Percentiles rank a stretch among this genome's conserved stretches.
Conservation (phyloP, 805 yeast genomes). For the Maudiozyma saulgeensis region DNA sequence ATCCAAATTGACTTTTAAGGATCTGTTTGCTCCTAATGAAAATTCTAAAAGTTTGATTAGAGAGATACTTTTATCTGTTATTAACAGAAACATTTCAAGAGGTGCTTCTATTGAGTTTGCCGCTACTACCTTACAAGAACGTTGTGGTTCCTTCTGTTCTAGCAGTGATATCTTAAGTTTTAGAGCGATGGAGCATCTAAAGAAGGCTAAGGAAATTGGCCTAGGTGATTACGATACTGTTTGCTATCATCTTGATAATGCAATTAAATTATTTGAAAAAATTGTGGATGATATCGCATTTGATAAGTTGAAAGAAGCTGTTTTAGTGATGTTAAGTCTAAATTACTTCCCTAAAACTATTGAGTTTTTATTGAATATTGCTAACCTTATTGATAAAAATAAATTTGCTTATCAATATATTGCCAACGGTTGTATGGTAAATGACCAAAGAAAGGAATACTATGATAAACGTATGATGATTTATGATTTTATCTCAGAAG, state of each 20-base stretch:
- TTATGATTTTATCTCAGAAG: conserved; percentile 66
- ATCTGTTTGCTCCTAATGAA: conserved; percentile 63
- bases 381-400: conserved; percentile 55
- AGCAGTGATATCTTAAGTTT: conserved; percentile 87
- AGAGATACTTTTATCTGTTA: conserved; percentile 80
- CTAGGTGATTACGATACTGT: conserved; percentile 61
- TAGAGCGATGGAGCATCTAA: conserved; percentile 85
- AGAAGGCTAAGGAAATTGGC: conserved; percentile 73
- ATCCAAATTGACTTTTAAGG: conserved; percentile 57
- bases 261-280: conserved; percentile 66
- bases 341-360: conserved; percentile 81
- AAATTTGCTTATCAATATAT: conserved; percentile 50
- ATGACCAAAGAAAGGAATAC: conserved; percentile 42
- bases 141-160: conserved; percentile 92
- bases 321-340: conserved; percentile 64
- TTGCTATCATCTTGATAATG: conserved; percentile 56
- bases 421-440: conserved; percentile 39
- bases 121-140: conserved; percentile 78
- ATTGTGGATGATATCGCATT: conserved; percentile 69
- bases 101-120: conserved; percentile 92
- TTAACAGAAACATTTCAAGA: conserved; percentile 75
- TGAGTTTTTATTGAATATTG: conserved; percentile 68
- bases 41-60: conserved; percentile 51
- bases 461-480: conserved; percentile 47
- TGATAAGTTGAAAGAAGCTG: conserved; percentile 75